Percentiles rank a stretch among this genome's conserved stretches.
Conservation (phyloP, 176 grass and related monocot genomes). For the Carex littledalei region DNA sequence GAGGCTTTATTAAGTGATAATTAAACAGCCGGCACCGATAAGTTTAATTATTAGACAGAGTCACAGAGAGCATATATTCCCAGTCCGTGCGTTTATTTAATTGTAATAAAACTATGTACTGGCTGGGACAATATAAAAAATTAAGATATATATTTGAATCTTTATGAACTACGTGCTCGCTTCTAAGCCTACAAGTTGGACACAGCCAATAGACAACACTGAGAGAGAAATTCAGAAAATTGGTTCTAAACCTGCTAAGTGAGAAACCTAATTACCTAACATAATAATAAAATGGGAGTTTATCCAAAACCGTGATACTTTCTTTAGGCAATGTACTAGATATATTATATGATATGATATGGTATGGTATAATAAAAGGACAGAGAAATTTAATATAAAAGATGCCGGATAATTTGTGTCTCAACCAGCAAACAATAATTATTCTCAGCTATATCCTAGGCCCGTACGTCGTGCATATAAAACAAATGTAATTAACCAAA, state of each 20-base stretch:
- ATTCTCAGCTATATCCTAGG: not conserved
- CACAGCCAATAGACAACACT: not conserved
- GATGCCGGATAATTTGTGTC: slow-evolving; percentile 2
- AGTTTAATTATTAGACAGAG: not conserved
- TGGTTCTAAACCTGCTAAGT: not conserved
- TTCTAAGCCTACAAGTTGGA: slow-evolving; percentile 19
- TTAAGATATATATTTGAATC: not conserved
- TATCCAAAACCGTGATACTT: not conserved
- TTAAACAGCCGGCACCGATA: not conserved
- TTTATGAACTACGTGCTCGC: slow-evolving; percentile 16
- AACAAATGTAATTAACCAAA: not conserved
- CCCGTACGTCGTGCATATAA: not conserved
- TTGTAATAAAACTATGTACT: not conserved
- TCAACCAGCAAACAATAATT: slow-evolving; percentile 12
- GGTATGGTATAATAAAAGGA: not conserved
- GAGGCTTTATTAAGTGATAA: not conserved
- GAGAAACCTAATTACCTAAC: not conserved
- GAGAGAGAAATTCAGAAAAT: not conserved
- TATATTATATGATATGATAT: not conserved
- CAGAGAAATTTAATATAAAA: not conserved
- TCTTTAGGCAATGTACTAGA: not conserved
- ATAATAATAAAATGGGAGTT: not conserved
- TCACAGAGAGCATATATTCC: not conserved
- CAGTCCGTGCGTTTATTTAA: not conserved
- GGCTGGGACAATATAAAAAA: not conserved